A percentile compares a stretch with the other conserved stretches of the same genome.
Evolutionary conservation across 495 filamentous ascomycete genomes (phyloP).

Genomic region (Penicillium lagena): DNA sequence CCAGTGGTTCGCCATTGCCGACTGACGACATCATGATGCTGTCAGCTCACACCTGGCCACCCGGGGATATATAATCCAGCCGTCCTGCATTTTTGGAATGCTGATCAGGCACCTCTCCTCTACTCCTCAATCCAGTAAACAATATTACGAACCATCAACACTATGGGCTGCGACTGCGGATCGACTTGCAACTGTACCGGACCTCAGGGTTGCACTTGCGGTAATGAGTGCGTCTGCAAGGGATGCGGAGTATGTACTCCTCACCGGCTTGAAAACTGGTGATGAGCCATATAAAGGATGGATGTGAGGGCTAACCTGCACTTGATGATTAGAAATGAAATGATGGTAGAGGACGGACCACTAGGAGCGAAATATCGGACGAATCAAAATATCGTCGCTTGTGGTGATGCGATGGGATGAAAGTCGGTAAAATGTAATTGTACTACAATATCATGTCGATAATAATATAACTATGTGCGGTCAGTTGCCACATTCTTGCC

Average conservation of each 20-base stretch:
- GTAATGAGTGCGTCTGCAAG: constrained; percentile 35
- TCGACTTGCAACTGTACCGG: constrained; percentile 31
- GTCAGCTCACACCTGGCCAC: constrained; percentile 1
- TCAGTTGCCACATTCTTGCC: background rate
- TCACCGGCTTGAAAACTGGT: constrained; percentile 1
- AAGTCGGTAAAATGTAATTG: background rate
- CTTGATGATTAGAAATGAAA: background rate
- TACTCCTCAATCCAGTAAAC: background rate
- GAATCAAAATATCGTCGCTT: too few relatives aligned
- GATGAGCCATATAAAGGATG: constrained; percentile 2
- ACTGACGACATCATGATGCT: constrained; percentile 18
- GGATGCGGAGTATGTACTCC: constrained; percentile 37
- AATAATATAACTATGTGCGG: too few relatives aligned
- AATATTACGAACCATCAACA: constrained; percentile 2
- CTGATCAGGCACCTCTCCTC: too few relatives aligned
- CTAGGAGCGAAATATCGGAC: too few relatives aligned
- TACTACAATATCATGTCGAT: background rate
- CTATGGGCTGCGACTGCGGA: constrained; percentile 38
- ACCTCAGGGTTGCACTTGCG: constrained; percentile 31
- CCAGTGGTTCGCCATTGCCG: constrained; percentile 2
- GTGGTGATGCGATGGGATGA: too few relatives aligned
- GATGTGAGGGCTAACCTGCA: constrained; percentile 11
- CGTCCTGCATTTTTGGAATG: background rate
- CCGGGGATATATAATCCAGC: constrained; percentile 3
- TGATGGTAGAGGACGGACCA: background rate